Evolutionary conservation across 2,329 filamentous ascomycete genomes (phyloP), one percentile per base, ranked within the genome.

Genomic region (Botrytis aclada): DNA sequence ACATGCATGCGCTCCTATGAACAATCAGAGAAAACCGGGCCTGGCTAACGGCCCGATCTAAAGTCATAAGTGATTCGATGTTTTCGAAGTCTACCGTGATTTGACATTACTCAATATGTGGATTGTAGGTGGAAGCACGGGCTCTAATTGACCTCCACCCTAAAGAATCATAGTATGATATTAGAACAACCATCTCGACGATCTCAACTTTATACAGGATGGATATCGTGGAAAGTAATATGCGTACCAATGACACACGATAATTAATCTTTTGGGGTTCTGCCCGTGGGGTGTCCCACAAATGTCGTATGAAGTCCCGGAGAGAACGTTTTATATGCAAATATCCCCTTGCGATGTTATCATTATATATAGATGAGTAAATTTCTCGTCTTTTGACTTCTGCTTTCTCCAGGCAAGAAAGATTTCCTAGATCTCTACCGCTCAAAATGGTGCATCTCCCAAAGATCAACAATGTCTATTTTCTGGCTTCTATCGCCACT

Each of bases 391-490:
- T 39, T 39, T 39, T 54, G 3, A 51, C 25, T 39, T 47, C 2
- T 6, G 3, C 5, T 29, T 39, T n/a, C 39, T 63, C 25, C 8
- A 64, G 43, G 16, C 8, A 47, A 39, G 32, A 51, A n/a, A 64
- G 2, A 12, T 25, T 39, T 4, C 22, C 18, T 62, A 10, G 12
- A 6, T 64, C 32, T 58, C 60, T 70, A 74, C 72, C 45, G 64
- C 72, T 74, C 64, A 58, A 22, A 32, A 62, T 69, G 64, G 29
- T 69, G 45, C 70, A 71, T 34, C 63, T 76, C 25, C 75, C 74
- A 16, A 77, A 77, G 61, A 74, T 76, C 20, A 72, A 74, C 22
- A 77, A 77, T 60, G 74, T 73, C 25, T 77, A 77, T 34, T 77
- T 77, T 69, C 56, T 77, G 58, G 76, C 75, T 37, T 70, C 74